These are phyloP conservation scores for Fusarium gaditjirri DNA, from an alignment of 2,329 filamentous ascomycete genomes.

Conservation along the genomic window DNA sequence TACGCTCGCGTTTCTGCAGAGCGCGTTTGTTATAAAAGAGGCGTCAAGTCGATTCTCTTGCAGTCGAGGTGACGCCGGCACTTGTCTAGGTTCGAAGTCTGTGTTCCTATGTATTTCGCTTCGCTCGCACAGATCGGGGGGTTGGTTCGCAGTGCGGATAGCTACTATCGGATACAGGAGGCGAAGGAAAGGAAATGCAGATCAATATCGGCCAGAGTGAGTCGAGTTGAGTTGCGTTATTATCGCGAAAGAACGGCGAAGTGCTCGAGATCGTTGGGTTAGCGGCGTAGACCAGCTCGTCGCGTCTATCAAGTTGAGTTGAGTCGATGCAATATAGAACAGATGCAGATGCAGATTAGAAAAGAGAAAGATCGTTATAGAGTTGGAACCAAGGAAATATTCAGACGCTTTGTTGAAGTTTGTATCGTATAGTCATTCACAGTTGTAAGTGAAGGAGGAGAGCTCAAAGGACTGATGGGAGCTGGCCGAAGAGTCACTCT, in stretches of 20 bases:
- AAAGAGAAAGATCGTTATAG: conserved; percentile 35
- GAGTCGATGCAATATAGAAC: conserved; percentile 13
- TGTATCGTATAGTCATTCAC: conserved; percentile 44
- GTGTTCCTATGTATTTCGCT: conserved; percentile 30
- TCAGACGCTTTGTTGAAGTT: conserved; percentile 40
- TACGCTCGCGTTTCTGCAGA: conserved; percentile 47
- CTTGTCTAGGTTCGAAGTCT: conserved; percentile 33
- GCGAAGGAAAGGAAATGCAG: neutral
- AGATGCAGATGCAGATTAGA: conserved; percentile 13
- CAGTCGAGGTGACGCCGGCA: conserved; percentile 34
- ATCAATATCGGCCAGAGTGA: conserved; percentile 1
- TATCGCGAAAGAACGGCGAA: conserved; percentile 31
- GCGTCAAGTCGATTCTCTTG: conserved; percentile 22
- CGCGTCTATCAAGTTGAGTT: conserved; percentile 36
- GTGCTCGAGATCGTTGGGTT: conserved; percentile 32
- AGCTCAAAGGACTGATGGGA: conserved; percentile 25
- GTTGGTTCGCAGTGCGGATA: conserved; percentile 10
- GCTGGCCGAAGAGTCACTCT: conserved; percentile 15
- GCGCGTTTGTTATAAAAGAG: conserved; percentile 30
- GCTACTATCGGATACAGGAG: conserved; percentile 15
- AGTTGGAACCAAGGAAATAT: conserved; percentile 29
- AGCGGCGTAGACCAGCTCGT: conserved; percentile 47
- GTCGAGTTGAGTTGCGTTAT: conserved; percentile 8
- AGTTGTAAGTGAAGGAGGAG: conserved; percentile 39
- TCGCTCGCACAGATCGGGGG: conserved; percentile 22